Percentiles rank a stretch among this genome's conserved stretches.
These are phyloP conservation scores for Ulota crispa DNA, from an alignment of 225 moss, liverwort and hornwort genomes.

Conservation along the genomic window DNA sequence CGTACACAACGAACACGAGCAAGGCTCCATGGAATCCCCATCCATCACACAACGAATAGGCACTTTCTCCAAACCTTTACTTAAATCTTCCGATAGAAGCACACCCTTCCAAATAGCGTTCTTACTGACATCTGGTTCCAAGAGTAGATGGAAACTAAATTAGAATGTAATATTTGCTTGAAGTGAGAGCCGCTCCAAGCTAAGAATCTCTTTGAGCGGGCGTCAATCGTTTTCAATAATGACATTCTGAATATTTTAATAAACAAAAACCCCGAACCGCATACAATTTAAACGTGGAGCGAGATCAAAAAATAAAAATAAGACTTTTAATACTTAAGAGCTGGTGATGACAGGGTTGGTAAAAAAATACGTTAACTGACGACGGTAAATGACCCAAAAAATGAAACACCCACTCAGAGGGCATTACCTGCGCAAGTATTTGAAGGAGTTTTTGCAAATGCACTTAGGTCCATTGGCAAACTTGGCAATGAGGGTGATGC, in stretches of 20 bases:
- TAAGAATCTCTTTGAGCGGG: neutral
- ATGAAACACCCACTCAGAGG: neutral
- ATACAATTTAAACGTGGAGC: neutral
- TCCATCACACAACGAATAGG: constrained; percentile 88
- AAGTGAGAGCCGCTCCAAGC: neutral
- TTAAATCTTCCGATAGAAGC: constrained; percentile 67
- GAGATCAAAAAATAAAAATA: neutral
- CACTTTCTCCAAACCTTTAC: constrained; percentile 81
- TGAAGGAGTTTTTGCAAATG: constrained; percentile 41
- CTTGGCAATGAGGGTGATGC: constrained; percentile 18
- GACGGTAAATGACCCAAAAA: neutral
- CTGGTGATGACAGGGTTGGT: neutral
- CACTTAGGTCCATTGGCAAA: constrained; percentile 41
- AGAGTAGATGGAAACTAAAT: constrained; percentile 10
- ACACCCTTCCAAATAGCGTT: constrained; percentile 27
- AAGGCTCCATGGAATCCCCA: constrained; percentile 59
- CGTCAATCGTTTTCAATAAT: neutral
- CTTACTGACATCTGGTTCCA: constrained; percentile 18
- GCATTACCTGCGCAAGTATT: constrained; percentile 40
- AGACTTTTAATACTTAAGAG: neutral
- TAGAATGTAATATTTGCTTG: neutral
- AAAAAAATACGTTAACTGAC: neutral
- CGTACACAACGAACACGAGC: constrained; percentile 50
- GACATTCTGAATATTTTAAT: neutral
- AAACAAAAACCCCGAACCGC: neutral